Conservation (phyloP, 2,329 filamentous ascomycete genomes). For the Fusarium duplospermum region DNA sequence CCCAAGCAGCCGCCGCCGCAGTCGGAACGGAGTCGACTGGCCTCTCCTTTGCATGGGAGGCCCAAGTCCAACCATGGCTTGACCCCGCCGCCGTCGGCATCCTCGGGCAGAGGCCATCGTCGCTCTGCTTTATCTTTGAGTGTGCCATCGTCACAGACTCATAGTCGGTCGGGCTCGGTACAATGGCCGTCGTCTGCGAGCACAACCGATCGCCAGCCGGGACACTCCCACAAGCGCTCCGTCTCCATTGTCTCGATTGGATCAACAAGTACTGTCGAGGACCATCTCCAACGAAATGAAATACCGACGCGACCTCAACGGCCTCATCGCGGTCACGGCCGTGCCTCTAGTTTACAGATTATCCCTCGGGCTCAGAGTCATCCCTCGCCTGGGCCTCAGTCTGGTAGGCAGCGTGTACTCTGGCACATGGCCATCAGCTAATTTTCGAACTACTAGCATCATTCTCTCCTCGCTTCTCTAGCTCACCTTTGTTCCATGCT, state of each 20-base stretch:
- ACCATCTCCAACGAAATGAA: slow-evolving; percentile 58
- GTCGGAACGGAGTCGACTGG: slow-evolving; percentile 51
- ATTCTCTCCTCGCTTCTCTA: slow-evolving; percentile 57
- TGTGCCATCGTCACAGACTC: slow-evolving; percentile 59
- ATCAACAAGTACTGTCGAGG: slow-evolving; percentile 62
- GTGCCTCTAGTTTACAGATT: slow-evolving; percentile 86
- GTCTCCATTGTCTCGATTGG: slow-evolving; percentile 86
- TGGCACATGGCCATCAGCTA: slow-evolving; percentile 16
- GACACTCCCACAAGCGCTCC: slow-evolving; percentile 78
- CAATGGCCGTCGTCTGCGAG: slow-evolving; percentile 57
- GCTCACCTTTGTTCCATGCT: slow-evolving; percentile 65
- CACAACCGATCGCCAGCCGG: slow-evolving; percentile 47
- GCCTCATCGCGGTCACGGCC: slow-evolving; percentile 73
- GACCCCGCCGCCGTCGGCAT: slow-evolving; percentile 57
- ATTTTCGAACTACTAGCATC: slow-evolving; percentile 47
- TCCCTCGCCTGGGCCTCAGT: slow-evolving; percentile 57
- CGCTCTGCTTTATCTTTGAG: slow-evolving; percentile 73
- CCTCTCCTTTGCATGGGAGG: slow-evolving; percentile 58
- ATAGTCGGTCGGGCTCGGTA: slow-evolving; percentile 59
- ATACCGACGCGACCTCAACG: slow-evolving; percentile 58
- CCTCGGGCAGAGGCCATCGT: slow-evolving; percentile 67
- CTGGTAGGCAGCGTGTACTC: slow-evolving; percentile 49
- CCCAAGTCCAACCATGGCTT: slow-evolving; percentile 57
- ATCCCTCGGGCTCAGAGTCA: slow-evolving; percentile 51
- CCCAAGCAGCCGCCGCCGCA: slow-evolving; percentile 41